These are phyloP conservation scores for Cladosporium sp. DNA, from an alignment of 2,329 filamentous ascomycete species.

Conservation along the genomic window DNA sequence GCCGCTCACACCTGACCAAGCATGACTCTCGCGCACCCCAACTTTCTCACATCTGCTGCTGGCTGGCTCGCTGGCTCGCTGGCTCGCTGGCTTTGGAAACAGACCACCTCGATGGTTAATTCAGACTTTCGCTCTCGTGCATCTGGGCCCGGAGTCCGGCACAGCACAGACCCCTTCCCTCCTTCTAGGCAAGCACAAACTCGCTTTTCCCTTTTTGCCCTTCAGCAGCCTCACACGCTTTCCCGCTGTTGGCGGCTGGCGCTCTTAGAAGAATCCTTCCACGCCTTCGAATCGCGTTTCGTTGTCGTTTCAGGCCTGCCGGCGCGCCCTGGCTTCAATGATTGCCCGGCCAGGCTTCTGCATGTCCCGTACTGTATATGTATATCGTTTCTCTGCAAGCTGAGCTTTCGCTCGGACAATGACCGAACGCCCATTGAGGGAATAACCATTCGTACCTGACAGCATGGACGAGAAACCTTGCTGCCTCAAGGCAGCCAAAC, in stretches of 20 bases:
- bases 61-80: neutral
- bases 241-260: neutral
- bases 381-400: neutral
- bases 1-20: neutral
- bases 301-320: neutral
- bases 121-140: neutral
- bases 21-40: conserved; percentile 1
- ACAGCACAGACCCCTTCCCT: neutral
- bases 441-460: neutral
- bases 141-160: conserved; percentile 8
- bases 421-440: neutral
- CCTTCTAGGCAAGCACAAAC: neutral
- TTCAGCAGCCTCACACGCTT: neutral
- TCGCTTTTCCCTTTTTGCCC: neutral
- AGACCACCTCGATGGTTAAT: neutral
- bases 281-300: neutral
- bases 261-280: neutral
- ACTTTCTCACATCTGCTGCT: neutral
- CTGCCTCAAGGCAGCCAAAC: neutral
- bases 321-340: neutral
- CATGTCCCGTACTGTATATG: too few species aligned
- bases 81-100: neutral
- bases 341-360: neutral
- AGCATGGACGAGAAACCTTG: neutral
- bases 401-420: neutral